Conservation (phyloP, 805 yeast species). For the Barnettozyma siamensis region DNA sequence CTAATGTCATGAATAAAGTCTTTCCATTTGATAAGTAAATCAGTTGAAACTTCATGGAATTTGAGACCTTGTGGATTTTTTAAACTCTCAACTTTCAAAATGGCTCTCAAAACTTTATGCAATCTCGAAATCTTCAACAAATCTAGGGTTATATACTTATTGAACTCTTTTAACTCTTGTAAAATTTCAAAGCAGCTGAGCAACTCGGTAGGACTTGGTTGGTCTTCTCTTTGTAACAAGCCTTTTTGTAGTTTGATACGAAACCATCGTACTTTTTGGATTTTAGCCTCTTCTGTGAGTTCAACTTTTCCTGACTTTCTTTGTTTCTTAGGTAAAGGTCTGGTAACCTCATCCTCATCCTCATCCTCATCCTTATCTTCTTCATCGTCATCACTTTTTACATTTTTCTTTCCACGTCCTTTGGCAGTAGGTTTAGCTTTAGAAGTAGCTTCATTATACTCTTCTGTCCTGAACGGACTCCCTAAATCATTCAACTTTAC, state of each 20-base stretch:
- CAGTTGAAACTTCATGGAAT: constrained; percentile 39
- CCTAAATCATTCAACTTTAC: neutral
- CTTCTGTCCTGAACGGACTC: neutral
- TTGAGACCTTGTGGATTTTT: constrained; percentile 39
- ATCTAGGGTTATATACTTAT: constrained; percentile 30
- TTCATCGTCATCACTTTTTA: neutral
- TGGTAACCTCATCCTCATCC: neutral
- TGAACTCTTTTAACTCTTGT: constrained; percentile 36
- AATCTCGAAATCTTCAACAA: constrained; percentile 40
- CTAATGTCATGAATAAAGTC: constrained; percentile 31
- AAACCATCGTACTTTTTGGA: constrained; percentile 22
- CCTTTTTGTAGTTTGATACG: constrained; percentile 44
- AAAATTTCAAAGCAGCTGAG: constrained; percentile 25
- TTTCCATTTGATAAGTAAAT: constrained; percentile 38
- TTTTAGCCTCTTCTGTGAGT: constrained; percentile 2
- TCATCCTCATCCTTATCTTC: constrained; percentile 2
- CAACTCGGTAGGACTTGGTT: constrained; percentile 36
- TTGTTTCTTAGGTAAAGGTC: neutral
- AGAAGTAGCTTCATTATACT: too few relatives aligned
- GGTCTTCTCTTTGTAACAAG: constrained; percentile 37
- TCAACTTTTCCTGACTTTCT: neutral
- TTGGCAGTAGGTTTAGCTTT: neutral
- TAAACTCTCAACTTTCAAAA: constrained; percentile 34
- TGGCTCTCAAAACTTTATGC: constrained; percentile 48
- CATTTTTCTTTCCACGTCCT: neutral